These are phyloP conservation scores for Cunninghamia lanceolata DNA, from an alignment of 75 land plant species.

Conservation along the genomic window DNA sequence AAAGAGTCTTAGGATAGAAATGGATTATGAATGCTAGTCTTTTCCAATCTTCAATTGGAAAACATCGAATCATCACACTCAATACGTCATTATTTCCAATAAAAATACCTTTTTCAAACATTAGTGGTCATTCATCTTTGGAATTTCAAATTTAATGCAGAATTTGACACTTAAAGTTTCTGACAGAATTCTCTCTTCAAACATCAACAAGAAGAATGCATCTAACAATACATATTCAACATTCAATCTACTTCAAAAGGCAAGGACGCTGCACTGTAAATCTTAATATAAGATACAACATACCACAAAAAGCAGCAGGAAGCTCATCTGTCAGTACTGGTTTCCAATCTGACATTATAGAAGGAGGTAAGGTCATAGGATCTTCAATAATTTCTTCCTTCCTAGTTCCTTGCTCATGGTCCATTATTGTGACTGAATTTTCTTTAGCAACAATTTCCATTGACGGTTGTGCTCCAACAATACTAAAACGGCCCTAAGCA, in stretches of 20 bases:
- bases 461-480: conserved; percentile 89
- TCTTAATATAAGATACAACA: background rate
- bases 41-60: too few relatives aligned
- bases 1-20: too few relatives aligned
- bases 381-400: conserved; percentile 70
- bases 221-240: background rate
- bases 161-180: background rate
- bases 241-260: background rate
- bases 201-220: background rate
- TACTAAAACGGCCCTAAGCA: conserved; percentile 87
- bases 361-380: conserved; percentile 71
- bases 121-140: background rate
- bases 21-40: too few relatives aligned
- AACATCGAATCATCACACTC: background rate
- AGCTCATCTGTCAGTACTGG: conserved; percentile 74
- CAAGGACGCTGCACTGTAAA: background rate
- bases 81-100: background rate
- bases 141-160: background rate
- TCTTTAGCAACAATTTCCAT: conserved; percentile 94
- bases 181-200: background rate
- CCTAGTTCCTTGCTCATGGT: conserved; percentile 62
- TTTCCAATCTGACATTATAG: conserved; percentile 78
- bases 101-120: background rate
- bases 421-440: conserved; percentile 65
- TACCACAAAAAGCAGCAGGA: conserved; percentile 92